phyloP scores from a whole-genome alignment of 2,329 filamentous ascomycete genomes.

The Dactylellina sp. region DNA sequence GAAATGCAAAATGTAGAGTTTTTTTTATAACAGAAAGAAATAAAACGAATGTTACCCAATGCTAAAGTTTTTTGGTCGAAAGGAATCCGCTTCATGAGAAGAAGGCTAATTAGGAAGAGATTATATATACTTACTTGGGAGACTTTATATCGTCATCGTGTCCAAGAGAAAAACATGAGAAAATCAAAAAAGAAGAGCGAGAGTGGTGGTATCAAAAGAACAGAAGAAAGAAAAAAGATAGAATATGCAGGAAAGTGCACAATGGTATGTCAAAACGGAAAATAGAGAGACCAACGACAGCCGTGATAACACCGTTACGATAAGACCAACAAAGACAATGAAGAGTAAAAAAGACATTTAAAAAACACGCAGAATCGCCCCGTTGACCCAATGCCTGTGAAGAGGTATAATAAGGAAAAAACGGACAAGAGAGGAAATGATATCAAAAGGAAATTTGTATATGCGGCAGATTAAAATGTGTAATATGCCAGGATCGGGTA shows the following conservation, averaged over 20 bases:
- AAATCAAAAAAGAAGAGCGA: constrained; percentile 36
- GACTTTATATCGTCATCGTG: constrained; percentile 54
- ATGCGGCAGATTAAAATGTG: constrained; percentile 44
- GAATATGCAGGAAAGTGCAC: constrained; percentile 45
- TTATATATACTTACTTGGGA: constrained; percentile 55
- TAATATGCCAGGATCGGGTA: constrained; percentile 52
- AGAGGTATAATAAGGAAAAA: constrained; percentile 51
- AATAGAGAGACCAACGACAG: constrained; percentile 47
- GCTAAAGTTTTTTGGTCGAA: constrained; percentile 2
- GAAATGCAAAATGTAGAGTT: constrained; percentile 12
- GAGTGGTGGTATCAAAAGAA: constrained; percentile 55
- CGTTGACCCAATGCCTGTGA: constrained; percentile 56
- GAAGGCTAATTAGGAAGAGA: constrained; percentile 41
- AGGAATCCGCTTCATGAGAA: constrained; percentile 29
- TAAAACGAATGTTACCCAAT: constrained; percentile 19
- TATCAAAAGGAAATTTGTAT: constrained; percentile 27
- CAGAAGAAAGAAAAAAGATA: constrained; percentile 20
- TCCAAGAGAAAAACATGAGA: constrained; percentile 24
- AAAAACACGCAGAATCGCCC: constrained; percentile 51
- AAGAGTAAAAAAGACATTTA: constrained; percentile 25
- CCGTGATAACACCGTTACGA: constrained; percentile 58
- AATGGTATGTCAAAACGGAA: constrained; percentile 42
- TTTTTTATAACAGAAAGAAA: constrained; percentile 8
- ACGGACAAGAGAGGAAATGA: constrained; percentile 48
- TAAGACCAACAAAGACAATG: constrained; percentile 40